These are phyloP conservation scores for Kalanchoe fedtschenkoi DNA, from an alignment of 164 flowering plant species.

Conservation along the genomic window DNA sequence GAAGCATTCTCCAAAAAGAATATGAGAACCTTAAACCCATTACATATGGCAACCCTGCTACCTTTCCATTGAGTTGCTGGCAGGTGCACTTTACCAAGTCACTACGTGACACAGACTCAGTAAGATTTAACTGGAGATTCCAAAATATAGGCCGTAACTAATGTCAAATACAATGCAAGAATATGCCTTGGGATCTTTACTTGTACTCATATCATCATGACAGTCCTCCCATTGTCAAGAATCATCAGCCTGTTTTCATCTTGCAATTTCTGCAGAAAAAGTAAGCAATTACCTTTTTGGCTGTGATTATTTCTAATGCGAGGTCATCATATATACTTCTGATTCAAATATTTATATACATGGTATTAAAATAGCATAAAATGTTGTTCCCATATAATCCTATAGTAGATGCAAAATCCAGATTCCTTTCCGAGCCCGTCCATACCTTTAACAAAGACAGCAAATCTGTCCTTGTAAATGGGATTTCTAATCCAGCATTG, in stretches of 20 bases:
- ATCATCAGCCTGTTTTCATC: constrained; percentile 67
- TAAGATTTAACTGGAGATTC: no score
- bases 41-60: no score
- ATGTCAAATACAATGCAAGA: no score
- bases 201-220: constrained; percentile 49
- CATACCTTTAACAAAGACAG: constrained; percentile 55
- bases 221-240: constrained; percentile 43
- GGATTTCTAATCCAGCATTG: constrained; percentile 38
- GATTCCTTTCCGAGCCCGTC: background rate
- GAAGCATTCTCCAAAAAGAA: no score
- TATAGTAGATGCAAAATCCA: background rate
- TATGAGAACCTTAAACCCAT: no score
- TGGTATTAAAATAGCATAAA: background rate
- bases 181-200: no score
- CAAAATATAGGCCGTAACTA: no score
- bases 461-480: constrained; percentile 56
- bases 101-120: no score
- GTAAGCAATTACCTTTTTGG: background rate
- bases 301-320: background rate
- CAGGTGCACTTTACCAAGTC: no score
- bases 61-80: no score
- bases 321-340: background rate
- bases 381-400: background rate
- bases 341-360: background rate
- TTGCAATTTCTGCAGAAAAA: constrained; percentile 49